These are phyloP conservation scores for Zarea fungicola DNA, from an alignment of 2,329 filamentous ascomycete species.

Conservation along the genomic window DNA sequence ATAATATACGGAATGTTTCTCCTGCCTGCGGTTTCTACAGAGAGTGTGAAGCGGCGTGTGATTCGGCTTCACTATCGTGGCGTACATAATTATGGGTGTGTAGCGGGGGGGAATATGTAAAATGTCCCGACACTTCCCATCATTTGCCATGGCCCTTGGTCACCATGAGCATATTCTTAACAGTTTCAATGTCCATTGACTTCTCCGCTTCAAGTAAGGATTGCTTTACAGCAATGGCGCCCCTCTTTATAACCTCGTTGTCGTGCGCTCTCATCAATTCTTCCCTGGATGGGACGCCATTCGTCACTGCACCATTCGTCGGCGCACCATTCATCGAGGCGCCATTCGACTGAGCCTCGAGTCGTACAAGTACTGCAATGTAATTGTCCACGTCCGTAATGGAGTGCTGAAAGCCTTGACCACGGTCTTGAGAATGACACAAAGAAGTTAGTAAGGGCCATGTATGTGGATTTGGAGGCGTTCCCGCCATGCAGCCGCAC, in stretches of 20 bases:
- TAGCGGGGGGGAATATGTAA: no score
- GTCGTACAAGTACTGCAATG: conserved; percentile 25
- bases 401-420: conserved; percentile 40
- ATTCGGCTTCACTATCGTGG: no score
- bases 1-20: background rate
- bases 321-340: no score
- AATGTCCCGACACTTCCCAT: no score
- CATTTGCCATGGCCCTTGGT: conserved; percentile 22
- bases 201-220: conserved; percentile 28
- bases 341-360: no score
- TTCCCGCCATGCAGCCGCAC: no score
- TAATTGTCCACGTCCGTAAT: conserved; percentile 36
- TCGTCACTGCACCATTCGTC: background rate
- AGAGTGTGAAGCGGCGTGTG: no score
- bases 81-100: no score
- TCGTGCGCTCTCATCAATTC: conserved; percentile 25
- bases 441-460: background rate
- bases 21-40: background rate
- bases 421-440: conserved; percentile 27
- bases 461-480: background rate
- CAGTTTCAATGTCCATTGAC: conserved; percentile 23
- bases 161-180: conserved; percentile 30
- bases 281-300: conserved; percentile 13
- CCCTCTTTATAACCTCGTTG: conserved; percentile 28
- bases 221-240: conserved; percentile 29